A percentile compares a stretch with the other conserved stretches of the same genome.
Evolutionary conservation across 208 protist species (phyloP).

Genomic region (Crithidia bombi): DNA sequence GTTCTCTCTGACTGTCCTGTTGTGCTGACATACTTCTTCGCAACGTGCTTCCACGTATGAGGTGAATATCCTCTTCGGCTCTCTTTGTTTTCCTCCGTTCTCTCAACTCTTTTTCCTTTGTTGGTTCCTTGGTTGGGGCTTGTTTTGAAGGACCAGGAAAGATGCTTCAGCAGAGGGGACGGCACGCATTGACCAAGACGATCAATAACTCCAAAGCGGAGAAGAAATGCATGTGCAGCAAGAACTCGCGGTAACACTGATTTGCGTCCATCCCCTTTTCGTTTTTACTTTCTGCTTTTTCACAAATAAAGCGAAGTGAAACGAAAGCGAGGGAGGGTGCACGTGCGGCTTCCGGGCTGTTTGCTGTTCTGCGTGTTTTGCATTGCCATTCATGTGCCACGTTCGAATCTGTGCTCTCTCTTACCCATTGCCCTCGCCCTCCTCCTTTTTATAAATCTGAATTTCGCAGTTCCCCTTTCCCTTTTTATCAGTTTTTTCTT

Average conservation of each 20-base stretch:
- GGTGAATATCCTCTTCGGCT: not conserved
- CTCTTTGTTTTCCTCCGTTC: conserved; percentile 2
- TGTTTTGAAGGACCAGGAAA: too few relatives aligned
- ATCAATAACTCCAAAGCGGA: too few relatives aligned
- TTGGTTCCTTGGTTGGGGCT: too few relatives aligned
- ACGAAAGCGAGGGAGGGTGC: too few relatives aligned
- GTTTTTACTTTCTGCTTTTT: not conserved
- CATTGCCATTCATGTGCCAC: too few relatives aligned
- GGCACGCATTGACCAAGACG: too few relatives aligned
- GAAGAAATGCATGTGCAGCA: not conserved
- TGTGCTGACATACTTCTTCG: not conserved
- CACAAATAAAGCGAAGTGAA: not conserved
- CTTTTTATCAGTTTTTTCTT: not conserved
- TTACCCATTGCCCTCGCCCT: too few relatives aligned
- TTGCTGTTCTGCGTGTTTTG: too few relatives aligned
- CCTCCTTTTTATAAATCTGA: not conserved
- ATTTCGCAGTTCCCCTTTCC: not conserved
- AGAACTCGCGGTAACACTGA: not conserved
- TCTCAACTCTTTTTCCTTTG: conserved; percentile 12
- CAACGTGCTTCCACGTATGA: not conserved
- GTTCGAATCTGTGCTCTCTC: too few relatives aligned
- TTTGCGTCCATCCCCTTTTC: too few relatives aligned
- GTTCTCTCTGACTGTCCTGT: not conserved
- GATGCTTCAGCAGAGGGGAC: too few relatives aligned
- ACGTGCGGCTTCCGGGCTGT: too few relatives aligned